Evolutionary conservation across 2,329 filamentous ascomycete species (phyloP).

Genomic region (Colletotrichum navitas): DNA sequence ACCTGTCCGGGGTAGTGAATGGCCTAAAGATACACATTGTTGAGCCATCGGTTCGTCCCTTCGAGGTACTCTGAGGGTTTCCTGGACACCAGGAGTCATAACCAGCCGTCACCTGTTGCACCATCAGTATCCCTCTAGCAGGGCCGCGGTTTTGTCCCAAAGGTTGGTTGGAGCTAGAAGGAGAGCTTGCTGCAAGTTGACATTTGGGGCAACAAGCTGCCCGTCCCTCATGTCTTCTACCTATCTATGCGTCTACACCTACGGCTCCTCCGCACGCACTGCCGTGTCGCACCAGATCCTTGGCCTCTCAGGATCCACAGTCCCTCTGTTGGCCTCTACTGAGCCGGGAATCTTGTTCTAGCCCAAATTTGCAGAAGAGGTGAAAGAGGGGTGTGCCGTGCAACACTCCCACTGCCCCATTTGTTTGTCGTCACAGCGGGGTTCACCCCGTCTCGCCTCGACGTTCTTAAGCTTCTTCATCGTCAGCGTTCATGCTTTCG

Average conservation of each 20-base stretch:
- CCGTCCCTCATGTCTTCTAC: conserved; percentile 11
- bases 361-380: conserved; percentile 16
- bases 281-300: conserved; percentile 19
- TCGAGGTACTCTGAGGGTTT: background rate
- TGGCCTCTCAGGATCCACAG: conserved; percentile 24
- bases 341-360: conserved; percentile 18
- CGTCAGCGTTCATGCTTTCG: background rate
- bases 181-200: conserved; percentile 15
- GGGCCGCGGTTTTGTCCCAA: background rate
- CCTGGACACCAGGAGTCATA: background rate
- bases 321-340: conserved; percentile 4
- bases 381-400: conserved; percentile 24
- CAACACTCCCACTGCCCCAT: conserved; percentile 30
- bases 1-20: conserved; percentile 27
- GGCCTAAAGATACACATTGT: background rate
- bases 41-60: background rate
- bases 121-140: background rate
- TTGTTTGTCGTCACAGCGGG: conserved; percentile 25
- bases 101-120: background rate
- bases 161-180: conserved; percentile 1
- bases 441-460: background rate
- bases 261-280: conserved; percentile 1
- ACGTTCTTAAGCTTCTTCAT: conserved; percentile 8
- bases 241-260: conserved; percentile 3
- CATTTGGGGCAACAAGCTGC: conserved; percentile 1